These are phyloP conservation scores for Aspergillus sojae DNA, from an alignment of 2,329 filamentous ascomycete species.

Conservation along the genomic window DNA sequence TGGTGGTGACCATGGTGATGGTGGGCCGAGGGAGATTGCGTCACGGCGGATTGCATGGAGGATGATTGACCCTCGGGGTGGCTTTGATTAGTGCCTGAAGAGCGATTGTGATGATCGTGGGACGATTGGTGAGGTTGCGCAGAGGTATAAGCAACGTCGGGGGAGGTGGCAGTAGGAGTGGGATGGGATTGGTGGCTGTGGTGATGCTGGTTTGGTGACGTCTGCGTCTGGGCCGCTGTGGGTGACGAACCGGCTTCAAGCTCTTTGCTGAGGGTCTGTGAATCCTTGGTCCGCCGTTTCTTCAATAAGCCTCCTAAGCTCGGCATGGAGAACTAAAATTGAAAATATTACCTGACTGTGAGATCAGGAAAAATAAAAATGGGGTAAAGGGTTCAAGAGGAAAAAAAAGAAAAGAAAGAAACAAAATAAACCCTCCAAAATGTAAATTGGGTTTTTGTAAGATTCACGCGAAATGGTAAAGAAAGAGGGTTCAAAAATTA, in stretches of 20 bases:
- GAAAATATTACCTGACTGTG: constrained; percentile 11
- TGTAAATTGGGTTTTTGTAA: neutral
- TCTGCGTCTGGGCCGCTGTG: constrained; percentile 63
- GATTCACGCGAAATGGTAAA: constrained; percentile 5
- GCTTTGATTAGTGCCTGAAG: constrained; percentile 23
- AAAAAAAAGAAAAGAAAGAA: neutral
- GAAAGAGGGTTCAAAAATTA: neutral
- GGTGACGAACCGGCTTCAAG: constrained; percentile 68
- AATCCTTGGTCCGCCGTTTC: constrained; percentile 98
- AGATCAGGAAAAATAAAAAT: constrained; percentile 15
- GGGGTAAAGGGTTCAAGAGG: neutral
- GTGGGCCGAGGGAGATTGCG: constrained; percentile 36
- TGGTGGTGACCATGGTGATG: constrained; percentile 45
- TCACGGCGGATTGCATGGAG: constrained; percentile 42
- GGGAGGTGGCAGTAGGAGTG: neutral
- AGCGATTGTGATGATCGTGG: constrained; percentile 17
- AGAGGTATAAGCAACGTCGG: constrained; percentile 16
- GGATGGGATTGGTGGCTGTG: constrained; percentile 23
- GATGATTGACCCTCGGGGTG: constrained; percentile 29
- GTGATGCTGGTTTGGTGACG: constrained; percentile 52
- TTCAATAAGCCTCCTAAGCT: constrained; percentile 87
- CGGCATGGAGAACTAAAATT: constrained; percentile 68
- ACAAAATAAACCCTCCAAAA: neutral
- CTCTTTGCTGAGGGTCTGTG: constrained; percentile 58
- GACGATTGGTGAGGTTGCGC: constrained; percentile 22